These are phyloP conservation scores for Zychaea mexicana DNA, from an alignment of 371 early-diverging fungal genomes.

Conservation along the genomic window DNA sequence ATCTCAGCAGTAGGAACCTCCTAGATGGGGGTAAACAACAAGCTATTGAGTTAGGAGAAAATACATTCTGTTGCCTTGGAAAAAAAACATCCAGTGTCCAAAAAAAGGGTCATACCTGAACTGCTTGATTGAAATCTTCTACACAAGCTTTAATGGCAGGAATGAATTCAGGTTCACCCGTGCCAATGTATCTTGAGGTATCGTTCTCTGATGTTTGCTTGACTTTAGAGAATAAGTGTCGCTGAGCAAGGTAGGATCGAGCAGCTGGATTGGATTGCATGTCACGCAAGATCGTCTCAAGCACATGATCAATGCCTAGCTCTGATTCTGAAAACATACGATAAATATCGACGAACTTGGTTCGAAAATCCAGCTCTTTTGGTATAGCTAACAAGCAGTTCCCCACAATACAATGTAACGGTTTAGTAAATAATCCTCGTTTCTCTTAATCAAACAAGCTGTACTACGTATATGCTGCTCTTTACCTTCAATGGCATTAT, in stretches of 20 bases:
- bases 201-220: constrained; percentile 34
- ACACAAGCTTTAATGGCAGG: constrained; percentile 58
- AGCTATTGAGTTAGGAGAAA: not conserved
- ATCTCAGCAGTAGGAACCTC: constrained; percentile 40
- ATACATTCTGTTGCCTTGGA: too few species aligned
- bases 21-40: constrained; percentile 7
- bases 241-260: constrained; percentile 63
- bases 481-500: constrained; percentile 78
- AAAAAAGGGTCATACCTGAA: constrained; percentile 32
- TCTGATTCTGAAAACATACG: constrained; percentile 60
- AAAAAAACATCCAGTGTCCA: constrained; percentile 10
- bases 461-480: constrained; percentile 1
- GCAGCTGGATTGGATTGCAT: constrained; percentile 61
- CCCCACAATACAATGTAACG: too few species aligned
- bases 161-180: constrained; percentile 56
- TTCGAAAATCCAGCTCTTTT: constrained; percentile 72
- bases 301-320: constrained; percentile 52
- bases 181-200: constrained; percentile 13
- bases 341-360: constrained; percentile 72
- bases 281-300: constrained; percentile 63
- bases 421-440: too few species aligned
- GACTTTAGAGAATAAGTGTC: constrained; percentile 31
- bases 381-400: constrained; percentile 79
- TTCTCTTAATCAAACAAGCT: too few species aligned
- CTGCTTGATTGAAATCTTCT: constrained; percentile 42